A percentile compares a stretch with the other conserved stretches of the same genome.
These are phyloP conservation scores for Withania somnifera DNA, from an alignment of 305 asterid genomes.

Conservation along the genomic window DNA sequence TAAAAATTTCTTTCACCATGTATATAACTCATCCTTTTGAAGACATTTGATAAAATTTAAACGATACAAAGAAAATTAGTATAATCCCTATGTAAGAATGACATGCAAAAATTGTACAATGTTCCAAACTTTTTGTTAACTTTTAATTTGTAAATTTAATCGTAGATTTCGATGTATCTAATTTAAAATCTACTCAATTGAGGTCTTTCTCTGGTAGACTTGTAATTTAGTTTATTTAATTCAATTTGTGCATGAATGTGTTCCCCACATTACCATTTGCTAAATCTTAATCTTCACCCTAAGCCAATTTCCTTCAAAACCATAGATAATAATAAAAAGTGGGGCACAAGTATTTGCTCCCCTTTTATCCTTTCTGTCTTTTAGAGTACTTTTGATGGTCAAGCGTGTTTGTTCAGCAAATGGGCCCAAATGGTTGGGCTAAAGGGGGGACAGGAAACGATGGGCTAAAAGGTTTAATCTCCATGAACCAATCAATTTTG, in stretches of 20 bases:
- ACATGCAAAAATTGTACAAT: constrained; percentile 29
- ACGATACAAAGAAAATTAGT: constrained; percentile 33
- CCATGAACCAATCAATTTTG: constrained; percentile 36
- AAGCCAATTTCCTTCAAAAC: constrained; percentile 1
- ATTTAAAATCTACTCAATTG: not conserved
- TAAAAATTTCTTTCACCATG: not conserved
- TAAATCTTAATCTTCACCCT: constrained; percentile 6
- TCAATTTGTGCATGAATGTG: constrained; percentile 58
- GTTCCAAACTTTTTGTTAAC: constrained; percentile 1
- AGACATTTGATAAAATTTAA: constrained; percentile 29
- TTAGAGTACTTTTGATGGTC: constrained; percentile 27
- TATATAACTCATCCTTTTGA: not conserved
- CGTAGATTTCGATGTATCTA: not conserved
- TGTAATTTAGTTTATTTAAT: constrained; percentile 1
- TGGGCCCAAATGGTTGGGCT: constrained; percentile 33
- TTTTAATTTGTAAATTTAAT: too few species aligned
- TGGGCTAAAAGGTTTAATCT: constrained; percentile 52
- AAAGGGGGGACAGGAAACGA: constrained; percentile 47
- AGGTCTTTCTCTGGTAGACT: not conserved
- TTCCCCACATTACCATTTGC: constrained; percentile 37
- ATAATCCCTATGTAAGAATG: constrained; percentile 29
- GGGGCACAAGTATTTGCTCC: constrained; percentile 15
- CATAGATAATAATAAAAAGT: constrained; percentile 1
- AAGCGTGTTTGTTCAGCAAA: constrained; percentile 11
- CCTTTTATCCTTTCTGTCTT: constrained; percentile 14